A percentile compares a stretch with the other conserved stretches of the same genome.
phyloP scores from a whole-genome alignment of 352 stramenopile species.

The Bremia lactucae region DNA sequence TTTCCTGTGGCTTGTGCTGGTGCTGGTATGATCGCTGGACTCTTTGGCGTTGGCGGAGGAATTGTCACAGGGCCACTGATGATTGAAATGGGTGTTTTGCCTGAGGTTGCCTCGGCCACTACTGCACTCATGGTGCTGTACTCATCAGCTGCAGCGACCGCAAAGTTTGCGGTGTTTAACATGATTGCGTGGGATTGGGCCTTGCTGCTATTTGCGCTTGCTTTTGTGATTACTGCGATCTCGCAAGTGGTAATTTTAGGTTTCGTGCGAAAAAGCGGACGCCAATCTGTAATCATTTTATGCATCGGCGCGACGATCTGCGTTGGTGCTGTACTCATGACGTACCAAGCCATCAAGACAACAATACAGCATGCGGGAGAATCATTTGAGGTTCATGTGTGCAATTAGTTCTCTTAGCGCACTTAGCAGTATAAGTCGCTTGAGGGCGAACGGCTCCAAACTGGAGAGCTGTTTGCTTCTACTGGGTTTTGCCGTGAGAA shows the following conservation, averaged over 20 bases:
- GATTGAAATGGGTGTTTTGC: slow-evolving; percentile 23
- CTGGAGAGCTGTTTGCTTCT: no score
- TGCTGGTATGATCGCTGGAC: slow-evolving; percentile 32
- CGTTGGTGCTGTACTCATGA: slow-evolving; percentile 36
- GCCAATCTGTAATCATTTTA: slow-evolving; percentile 51
- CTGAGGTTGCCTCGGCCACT: slow-evolving; percentile 31
- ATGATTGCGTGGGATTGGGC: slow-evolving; percentile 49
- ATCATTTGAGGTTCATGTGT: slow-evolving; percentile 24
- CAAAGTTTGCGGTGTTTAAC: slow-evolving; percentile 46
- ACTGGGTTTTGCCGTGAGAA: no score
- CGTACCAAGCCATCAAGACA: slow-evolving; percentile 38
- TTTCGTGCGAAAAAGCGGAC: slow-evolving; percentile 31
- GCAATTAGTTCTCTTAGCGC: no score
- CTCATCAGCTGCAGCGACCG: slow-evolving; percentile 34
- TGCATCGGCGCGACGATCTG: slow-evolving; percentile 37
- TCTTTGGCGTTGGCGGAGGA: slow-evolving; percentile 42
- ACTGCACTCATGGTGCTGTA: slow-evolving; percentile 42
- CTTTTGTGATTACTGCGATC: slow-evolving; percentile 38
- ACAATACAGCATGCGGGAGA: slow-evolving; percentile 33
- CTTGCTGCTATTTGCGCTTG: slow-evolving; percentile 21
- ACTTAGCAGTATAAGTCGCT: no score
- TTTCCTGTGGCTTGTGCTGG: slow-evolving; percentile 30
- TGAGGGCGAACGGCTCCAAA: no score
- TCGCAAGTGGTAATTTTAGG: slow-evolving; percentile 36
- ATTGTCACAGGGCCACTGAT: slow-evolving; percentile 26